Base-by-base conservation (phyloP, 176 grass and related monocot species). In the Rhynchospora tenuis region DNA sequence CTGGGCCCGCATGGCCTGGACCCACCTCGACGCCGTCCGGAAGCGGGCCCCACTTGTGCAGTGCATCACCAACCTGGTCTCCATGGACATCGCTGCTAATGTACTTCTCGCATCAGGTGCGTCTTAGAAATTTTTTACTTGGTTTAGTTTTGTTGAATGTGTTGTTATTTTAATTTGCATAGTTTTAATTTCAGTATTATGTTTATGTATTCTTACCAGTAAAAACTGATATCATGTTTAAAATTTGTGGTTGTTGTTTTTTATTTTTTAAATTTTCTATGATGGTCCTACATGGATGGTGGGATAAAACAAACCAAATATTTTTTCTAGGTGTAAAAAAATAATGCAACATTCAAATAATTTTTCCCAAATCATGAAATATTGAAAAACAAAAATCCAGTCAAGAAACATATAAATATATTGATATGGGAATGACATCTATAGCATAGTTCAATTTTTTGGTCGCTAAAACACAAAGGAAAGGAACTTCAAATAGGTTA, bases 51-150 rank as follows among this genome's bases (percentile, higher is more conserved):
- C 94, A 19, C 85, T 94, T 24, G 94, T 94, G 55, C 94, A 94
- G 85, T 97, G 94, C 87, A 92, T 97, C 83, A 97, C 94, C 70
- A 97, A 97, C 85, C 70, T 92, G 13, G 94, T 97, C 13, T 97
- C 94, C 81, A 94, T 97, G 94, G 94, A 97, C 86, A 77, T 94
- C 73, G 84, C 84, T 8, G 92, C 94, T 60, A 97, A 97, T 86
- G 78, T 64, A 4, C 87, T 97, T 61, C 89, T 92, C 26, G 94
- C 94, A 9, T 81, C 90, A 23, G 94, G 92, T 23, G 90, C 24
- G 14, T 48, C 22, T 51, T 4, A 7, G 63, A 28, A 26, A 13
- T 63, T 63, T 63, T 9, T 63, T 63, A 26, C 60, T 63, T 62
- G 26, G 17, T n/a, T 59, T 2, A 64, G 28, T 64, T 62, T 28